Base-by-base conservation (phyloP, 768 basidiomycete genomes). In the Lactifluus subvellereus region DNA sequence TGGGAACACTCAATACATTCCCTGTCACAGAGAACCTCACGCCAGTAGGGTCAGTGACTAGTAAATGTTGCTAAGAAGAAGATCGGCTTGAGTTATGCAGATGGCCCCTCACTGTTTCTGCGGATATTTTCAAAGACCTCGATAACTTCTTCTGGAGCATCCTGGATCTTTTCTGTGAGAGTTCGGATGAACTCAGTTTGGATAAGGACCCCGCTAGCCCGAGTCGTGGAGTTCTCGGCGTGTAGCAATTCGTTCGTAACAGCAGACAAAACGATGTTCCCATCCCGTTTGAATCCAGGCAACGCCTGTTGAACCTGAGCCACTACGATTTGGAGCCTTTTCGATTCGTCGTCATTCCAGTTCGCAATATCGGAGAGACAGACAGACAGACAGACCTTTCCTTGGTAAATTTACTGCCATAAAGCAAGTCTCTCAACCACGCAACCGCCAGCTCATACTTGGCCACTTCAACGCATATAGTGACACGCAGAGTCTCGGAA, bases 1-100 rank as follows among this genome's bases (percentile, higher is more conserved):
- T 78, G 18, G 79, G 69, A 38, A 98, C 71, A 40, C 74, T 73
- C 38, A 96, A 69, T 48, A 99, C 78, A 69, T 97, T 86, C 11
- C 97, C 97, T n/a, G 87, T 84, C 10, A 98, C 89, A 1, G 91
- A 89, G 72, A 99, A 89, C 43, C 97, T 86, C 22, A 94, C 79
- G 47, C 87, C 90, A 20, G 85, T 81, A 3, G 96, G 91, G 64
- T 90, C 79, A 13, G 87, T 89, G 66, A 97, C 94, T 98, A 68
- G 3, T 1, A 18, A 27, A 43, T 16, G 53, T 27, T 5, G 38
- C 64, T 55, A 16, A 55, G 35, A 16, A 53, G 3, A 51, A 27
- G 35, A 32, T n/a, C 13, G 10, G 50, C 27, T 30, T 35, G 22
- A 51, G 57, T 50, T 35, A 54, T 33, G 43, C 18, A 58, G 30